Conservation (phyloP, 805 yeast species). For the Ogataea kodamae region DNA sequence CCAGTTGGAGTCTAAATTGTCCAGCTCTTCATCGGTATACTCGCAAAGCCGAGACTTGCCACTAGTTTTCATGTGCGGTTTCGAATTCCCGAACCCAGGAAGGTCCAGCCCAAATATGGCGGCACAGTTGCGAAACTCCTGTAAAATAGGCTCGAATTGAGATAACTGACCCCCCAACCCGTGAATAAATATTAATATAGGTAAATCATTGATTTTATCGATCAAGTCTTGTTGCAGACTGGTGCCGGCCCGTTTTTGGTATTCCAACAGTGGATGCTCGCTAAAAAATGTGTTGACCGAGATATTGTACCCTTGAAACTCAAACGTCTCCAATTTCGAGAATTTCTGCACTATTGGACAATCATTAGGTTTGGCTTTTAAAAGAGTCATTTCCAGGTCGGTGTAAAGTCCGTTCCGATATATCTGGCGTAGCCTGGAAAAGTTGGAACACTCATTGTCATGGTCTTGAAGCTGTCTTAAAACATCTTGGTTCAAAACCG, state of each 20-base stretch:
- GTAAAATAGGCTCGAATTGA: conserved; percentile 75
- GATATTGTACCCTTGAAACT: conserved; percentile 33
- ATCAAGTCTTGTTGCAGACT: conserved; percentile 23
- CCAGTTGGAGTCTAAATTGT: conserved; percentile 28
- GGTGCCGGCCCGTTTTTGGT: conserved; percentile 25
- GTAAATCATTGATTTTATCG: conserved; percentile 44
- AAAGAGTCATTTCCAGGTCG: conserved; percentile 41
- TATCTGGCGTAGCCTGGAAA: conserved; percentile 11
- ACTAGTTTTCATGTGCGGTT: conserved; percentile 20
- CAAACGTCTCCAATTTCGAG: conserved; percentile 38
- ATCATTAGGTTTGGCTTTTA: conserved; percentile 48
- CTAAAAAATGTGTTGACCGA: conserved; percentile 42
- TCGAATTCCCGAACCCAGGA: conserved; percentile 80
- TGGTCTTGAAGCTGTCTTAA: conserved; percentile 20
- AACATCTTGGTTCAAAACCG: conserved; percentile 10
- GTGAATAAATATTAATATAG: conserved; percentile 67
- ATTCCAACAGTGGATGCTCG: conserved; percentile 47
- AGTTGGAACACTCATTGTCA: conserved; percentile 9
- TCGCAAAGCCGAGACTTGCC: conserved; percentile 21
- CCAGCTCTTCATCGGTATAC: conserved; percentile 20
- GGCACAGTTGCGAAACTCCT: conserved; percentile 56
- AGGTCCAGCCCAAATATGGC: conserved; percentile 71
- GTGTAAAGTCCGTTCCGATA: conserved; percentile 21
- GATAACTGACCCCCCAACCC: conserved; percentile 90
- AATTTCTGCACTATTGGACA: conserved; percentile 52